phyloP scores from a whole-genome alignment of 352 stramenopile genomes.

The Peronospora belbahrii region DNA sequence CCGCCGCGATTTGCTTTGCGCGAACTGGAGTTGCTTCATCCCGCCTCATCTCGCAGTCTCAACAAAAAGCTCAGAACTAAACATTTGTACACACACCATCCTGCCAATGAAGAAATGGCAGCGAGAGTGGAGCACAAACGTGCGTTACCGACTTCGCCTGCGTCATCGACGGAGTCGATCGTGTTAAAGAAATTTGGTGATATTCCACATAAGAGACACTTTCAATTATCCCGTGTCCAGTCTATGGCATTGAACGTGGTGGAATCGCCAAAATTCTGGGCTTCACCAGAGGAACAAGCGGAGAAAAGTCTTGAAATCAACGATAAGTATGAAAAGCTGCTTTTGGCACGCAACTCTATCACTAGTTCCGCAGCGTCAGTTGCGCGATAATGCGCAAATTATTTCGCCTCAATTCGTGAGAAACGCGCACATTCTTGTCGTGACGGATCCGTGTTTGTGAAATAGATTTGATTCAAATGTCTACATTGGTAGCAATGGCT shows the following conservation, averaged over 20 bases:
- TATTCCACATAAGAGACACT: constrained; percentile 7
- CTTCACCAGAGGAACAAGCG: constrained; percentile 28
- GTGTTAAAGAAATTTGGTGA: constrained; percentile 8
- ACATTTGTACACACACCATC: constrained; percentile 27
- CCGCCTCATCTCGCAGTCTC: constrained; percentile 16
- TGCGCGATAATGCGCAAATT: constrained; percentile 8
- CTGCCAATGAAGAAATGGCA: constrained; percentile 20
- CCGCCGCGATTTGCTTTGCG: constrained; percentile 43
- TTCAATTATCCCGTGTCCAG: constrained; percentile 17
- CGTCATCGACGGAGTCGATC: constrained; percentile 4
- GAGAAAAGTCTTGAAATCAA: constrained; percentile 33
- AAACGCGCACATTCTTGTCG: background rate
- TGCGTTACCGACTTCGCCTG: constrained; percentile 11
- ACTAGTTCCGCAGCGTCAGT: constrained; percentile 18
- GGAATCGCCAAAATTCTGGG: constrained; percentile 38
- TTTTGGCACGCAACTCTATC: constrained; percentile 21
- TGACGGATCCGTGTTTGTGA: background rate
- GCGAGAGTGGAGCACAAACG: constrained; percentile 17
- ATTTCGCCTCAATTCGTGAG: background rate
- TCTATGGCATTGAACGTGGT: constrained; percentile 36
- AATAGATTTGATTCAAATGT: too few relatives aligned
- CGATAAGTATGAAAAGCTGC: constrained; percentile 35
- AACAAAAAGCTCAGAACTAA: constrained; percentile 21
- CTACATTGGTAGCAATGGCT: too few relatives aligned
- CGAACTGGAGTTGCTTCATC: constrained; percentile 25